Percentiles rank a stretch among this genome's conserved stretches.
phyloP scores from a whole-genome alignment of 495 filamentous ascomycete species.

The Penicillium odoratum region DNA sequence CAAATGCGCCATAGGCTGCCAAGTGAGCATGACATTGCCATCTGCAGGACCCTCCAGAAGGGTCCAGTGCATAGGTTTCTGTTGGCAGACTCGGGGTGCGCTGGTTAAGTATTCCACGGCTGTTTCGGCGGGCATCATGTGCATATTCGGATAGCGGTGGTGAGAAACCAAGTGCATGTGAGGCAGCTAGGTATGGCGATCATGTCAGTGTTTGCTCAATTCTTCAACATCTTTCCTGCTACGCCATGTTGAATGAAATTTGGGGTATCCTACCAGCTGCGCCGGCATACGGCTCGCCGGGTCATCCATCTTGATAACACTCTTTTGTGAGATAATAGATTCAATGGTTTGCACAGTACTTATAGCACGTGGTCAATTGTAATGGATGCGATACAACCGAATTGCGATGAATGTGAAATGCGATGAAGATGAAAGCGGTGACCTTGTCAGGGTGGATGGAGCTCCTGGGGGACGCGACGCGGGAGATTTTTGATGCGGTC shows the following conservation, averaged over 20 bases:
- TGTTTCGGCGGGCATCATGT: constrained; percentile 63
- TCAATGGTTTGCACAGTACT: constrained; percentile 20
- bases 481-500: constrained; percentile 37
- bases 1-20: constrained; percentile 73
- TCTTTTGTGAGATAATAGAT: constrained; percentile 5
- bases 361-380: constrained; percentile 5
- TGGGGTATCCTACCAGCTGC: constrained; percentile 54
- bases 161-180: constrained; percentile 86
- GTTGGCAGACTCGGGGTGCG: constrained; percentile 75
- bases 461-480: constrained; percentile 39
- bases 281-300: constrained; percentile 62
- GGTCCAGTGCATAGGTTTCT: constrained; percentile 83
- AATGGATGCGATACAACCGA: constrained; percentile 14
- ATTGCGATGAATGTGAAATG: constrained; percentile 11
- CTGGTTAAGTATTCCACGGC: constrained; percentile 73
- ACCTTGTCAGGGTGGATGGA: constrained; percentile 21
- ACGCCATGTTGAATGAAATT: constrained; percentile 1
- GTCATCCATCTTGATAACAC: constrained; percentile 56
- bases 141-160: constrained; percentile 67
- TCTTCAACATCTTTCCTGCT: background rate
- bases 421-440: background rate
- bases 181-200: constrained; percentile 56
- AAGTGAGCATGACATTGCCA: constrained; percentile 78
- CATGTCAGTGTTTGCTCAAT: constrained; percentile 19
- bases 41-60: constrained; percentile 81